These are phyloP conservation scores for Liriodendron chinense DNA, from an alignment of 164 flowering plant species.

Conservation along the genomic window DNA sequence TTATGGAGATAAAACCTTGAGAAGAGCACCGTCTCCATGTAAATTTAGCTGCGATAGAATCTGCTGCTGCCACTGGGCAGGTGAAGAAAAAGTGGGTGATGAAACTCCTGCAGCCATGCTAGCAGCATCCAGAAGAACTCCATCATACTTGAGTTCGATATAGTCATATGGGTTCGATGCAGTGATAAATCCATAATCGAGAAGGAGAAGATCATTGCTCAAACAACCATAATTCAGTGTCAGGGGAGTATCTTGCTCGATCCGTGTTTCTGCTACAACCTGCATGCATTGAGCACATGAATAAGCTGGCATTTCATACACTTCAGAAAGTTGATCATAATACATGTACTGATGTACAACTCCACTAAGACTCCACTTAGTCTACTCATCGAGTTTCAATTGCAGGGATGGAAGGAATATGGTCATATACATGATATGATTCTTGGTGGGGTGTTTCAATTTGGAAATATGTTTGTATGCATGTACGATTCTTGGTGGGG, in stretches of 20 bases:
- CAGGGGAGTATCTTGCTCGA: constrained; percentile 50
- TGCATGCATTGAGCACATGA: constrained; percentile 48
- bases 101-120: constrained; percentile 85
- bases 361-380: neutral
- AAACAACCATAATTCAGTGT: constrained; percentile 79
- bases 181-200: constrained; percentile 88
- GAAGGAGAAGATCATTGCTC: constrained; percentile 78
- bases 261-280: constrained; percentile 73
- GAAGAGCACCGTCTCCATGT: constrained; percentile 54
- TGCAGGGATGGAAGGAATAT: neutral
- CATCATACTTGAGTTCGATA: constrained; percentile 87
- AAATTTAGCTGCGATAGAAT: constrained; percentile 61
- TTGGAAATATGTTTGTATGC: neutral
- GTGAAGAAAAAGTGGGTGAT: constrained; percentile 72
- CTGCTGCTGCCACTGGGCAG: constrained; percentile 73
- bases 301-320: neutral
- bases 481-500: neutral
- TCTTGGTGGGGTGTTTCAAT: neutral
- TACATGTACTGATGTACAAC: too few species aligned
- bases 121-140: constrained; percentile 82
- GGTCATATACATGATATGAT: neutral
- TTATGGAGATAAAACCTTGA: constrained; percentile 49
- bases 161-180: constrained; percentile 77
- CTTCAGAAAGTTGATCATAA: neutral
- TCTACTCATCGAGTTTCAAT: neutral